These are phyloP conservation scores for Mucor piriformis DNA, from an alignment of 371 early-diverging fungal species.

Conservation along the genomic window DNA sequence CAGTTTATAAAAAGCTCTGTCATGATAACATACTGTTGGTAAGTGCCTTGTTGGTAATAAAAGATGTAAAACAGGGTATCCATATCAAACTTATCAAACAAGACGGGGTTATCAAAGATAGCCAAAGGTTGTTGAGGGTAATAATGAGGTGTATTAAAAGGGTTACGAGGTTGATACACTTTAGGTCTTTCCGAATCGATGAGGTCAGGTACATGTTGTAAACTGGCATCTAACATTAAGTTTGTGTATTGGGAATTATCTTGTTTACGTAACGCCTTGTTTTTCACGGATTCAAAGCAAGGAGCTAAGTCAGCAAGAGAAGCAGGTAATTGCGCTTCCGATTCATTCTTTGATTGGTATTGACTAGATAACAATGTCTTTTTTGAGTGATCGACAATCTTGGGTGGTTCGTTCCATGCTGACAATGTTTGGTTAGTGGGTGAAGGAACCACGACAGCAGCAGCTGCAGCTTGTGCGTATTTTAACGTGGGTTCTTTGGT, in stretches of 20 bases:
- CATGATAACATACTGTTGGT: conserved; percentile 84
- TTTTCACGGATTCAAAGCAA: conserved; percentile 77
- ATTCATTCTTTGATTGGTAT: conserved; percentile 9
- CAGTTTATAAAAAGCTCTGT: too few relatives aligned
- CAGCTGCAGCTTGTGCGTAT: background rate
- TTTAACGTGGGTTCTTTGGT: background rate
- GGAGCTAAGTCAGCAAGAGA: conserved; percentile 78
- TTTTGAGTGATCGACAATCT: conserved; percentile 24
- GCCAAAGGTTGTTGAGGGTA: conserved; percentile 89
- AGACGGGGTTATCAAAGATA: conserved; percentile 78
- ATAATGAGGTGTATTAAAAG: conserved; percentile 82
- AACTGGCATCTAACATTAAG: conserved; percentile 79
- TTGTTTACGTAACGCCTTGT: conserved; percentile 20
- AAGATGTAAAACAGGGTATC: conserved; percentile 99
- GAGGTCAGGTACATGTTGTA: conserved; percentile 75
- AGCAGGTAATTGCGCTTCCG: conserved; percentile 64
- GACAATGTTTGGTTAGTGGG: conserved; percentile 2
- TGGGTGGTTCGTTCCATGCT: conserved; percentile 30
- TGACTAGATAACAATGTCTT: conserved; percentile 6
- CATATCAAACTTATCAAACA: conserved; percentile 92
- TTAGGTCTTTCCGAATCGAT: conserved; percentile 75
- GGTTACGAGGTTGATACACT: conserved; percentile 73
- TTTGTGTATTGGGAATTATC: conserved; percentile 43
- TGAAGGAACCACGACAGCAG: background rate
- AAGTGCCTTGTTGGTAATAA: conserved; percentile 96